Conservation (phyloP, 441 rosid species). For the Bruguiera hainesii region DNA sequence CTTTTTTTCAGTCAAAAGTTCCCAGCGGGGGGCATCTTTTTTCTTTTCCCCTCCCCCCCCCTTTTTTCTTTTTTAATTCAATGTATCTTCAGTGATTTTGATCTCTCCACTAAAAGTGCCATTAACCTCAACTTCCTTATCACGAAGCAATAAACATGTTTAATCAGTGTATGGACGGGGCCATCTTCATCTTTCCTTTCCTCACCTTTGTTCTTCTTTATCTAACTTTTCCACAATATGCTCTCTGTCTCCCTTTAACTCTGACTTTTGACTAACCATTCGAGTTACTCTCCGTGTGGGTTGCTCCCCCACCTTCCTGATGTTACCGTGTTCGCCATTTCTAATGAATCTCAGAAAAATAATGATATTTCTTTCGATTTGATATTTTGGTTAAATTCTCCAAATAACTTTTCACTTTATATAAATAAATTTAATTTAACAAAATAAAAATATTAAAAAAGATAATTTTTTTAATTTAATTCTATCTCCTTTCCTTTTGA, state of each 20-base stretch:
- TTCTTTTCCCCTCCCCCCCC: fast-evolving
- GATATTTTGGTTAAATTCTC: no score
- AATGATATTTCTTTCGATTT: no score
- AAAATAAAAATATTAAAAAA: no score
- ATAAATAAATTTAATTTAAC: no score
- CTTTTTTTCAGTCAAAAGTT: slow-evolving; percentile 20
- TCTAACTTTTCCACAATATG: slow-evolving; percentile 23
- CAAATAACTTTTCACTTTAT: no score
- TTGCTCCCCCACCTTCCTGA: neutral
- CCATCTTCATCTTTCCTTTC: slow-evolving; percentile 5
- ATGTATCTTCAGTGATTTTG: neutral
- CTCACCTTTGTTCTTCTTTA: slow-evolving; percentile 11
- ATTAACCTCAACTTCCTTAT: slow-evolving; percentile 16
- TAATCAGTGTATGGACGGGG: slow-evolving; percentile 29
- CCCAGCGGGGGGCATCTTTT: neutral
- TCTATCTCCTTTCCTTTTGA: no score
- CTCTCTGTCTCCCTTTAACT: slow-evolving; percentile 27
- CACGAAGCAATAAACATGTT: slow-evolving; percentile 7
- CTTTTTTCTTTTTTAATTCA: neutral
- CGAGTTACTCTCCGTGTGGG: neutral
- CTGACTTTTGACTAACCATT: slow-evolving; percentile 16
- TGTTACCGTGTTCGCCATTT: neutral
- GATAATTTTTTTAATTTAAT: no score
- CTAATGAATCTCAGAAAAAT: no score
- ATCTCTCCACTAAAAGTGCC: neutral